phyloP scores from a whole-genome alignment of 2,329 filamentous ascomycete species.

The Zymoseptoria crescenta region DNA sequence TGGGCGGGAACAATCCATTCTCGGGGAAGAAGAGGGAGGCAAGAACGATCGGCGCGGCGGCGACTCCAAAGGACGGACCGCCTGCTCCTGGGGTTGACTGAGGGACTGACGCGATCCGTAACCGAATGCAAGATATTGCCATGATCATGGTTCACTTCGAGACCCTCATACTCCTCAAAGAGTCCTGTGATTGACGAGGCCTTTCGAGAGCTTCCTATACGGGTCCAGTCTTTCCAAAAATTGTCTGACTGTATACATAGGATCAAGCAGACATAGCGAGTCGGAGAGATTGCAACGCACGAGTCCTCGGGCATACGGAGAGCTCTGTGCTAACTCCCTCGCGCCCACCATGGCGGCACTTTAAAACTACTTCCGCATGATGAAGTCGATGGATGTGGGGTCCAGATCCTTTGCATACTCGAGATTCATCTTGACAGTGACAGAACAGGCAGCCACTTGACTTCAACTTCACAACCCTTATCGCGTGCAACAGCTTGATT shows the following conservation, averaged over 20 bases:
- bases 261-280: no score
- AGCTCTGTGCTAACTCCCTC: no score
- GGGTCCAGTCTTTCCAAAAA: neutral
- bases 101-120: neutral
- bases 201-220: neutral
- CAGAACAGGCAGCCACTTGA: no score
- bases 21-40: slow-evolving; percentile 36
- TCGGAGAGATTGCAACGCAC: no score
- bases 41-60: slow-evolving; percentile 41
- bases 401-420: neutral
- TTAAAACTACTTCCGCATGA: no score
- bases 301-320: no score
- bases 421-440: no score
- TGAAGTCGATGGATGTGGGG: no score
- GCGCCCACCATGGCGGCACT: no score
- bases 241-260: neutral
- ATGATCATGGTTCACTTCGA: neutral
- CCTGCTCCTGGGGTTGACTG: slow-evolving; percentile 29
- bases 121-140: neutral
- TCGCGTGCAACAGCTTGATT: neutral
- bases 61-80: slow-evolving; percentile 28
- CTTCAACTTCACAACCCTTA: slow-evolving; percentile 36
- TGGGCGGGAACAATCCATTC: slow-evolving; percentile 59
- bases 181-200: neutral
- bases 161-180: neutral